These are phyloP conservation scores for Aspergillus wentii DNA, from an alignment of 495 filamentous ascomycete species.

Conservation along the genomic window DNA sequence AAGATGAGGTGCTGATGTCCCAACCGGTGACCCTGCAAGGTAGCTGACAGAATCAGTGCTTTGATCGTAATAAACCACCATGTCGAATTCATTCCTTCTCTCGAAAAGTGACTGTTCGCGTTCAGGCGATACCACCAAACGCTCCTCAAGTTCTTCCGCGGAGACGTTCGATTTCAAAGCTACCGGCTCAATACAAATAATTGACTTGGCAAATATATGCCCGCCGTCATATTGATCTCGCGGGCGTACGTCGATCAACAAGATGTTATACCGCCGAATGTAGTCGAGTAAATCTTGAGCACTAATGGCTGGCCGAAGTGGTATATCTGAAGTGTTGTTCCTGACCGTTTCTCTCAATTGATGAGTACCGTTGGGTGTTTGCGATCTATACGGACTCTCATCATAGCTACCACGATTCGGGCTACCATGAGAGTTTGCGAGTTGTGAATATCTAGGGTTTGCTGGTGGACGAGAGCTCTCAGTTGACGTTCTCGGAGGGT, in stretches of 20 bases:
- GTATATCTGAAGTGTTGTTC: slow-evolving; percentile 47
- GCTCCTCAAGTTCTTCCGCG: slow-evolving; percentile 77
- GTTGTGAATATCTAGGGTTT: slow-evolving; percentile 34
- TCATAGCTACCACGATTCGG: slow-evolving; percentile 29
- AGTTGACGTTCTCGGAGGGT: slow-evolving; percentile 46
- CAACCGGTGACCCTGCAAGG: slow-evolving; percentile 40
- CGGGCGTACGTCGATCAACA: slow-evolving; percentile 81
- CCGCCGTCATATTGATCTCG: slow-evolving; percentile 81
- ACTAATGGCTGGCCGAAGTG: slow-evolving; percentile 57
- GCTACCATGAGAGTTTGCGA: slow-evolving; percentile 32
- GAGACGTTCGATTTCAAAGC: slow-evolving; percentile 71
- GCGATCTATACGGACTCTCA: slow-evolving; percentile 39
- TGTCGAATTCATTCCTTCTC: slow-evolving; percentile 70
- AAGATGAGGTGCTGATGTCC: slow-evolving; percentile 53
- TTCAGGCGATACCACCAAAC: slow-evolving; percentile 73
- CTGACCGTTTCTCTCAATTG: slow-evolving; percentile 23
- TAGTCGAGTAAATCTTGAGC: slow-evolving; percentile 62
- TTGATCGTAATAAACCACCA: slow-evolving; percentile 90
- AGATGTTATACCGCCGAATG: slow-evolving; percentile 56
- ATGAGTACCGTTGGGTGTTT: slow-evolving; percentile 39
- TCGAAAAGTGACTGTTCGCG: slow-evolving; percentile 70
- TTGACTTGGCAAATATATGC: slow-evolving; percentile 74
- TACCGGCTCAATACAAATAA: slow-evolving; percentile 90
- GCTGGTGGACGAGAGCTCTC: slow-evolving; percentile 34
- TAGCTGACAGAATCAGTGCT: slow-evolving; percentile 50